Base-by-base conservation (phyloP, 805 yeast species). In the Wickerhamiella nectarea region DNA sequence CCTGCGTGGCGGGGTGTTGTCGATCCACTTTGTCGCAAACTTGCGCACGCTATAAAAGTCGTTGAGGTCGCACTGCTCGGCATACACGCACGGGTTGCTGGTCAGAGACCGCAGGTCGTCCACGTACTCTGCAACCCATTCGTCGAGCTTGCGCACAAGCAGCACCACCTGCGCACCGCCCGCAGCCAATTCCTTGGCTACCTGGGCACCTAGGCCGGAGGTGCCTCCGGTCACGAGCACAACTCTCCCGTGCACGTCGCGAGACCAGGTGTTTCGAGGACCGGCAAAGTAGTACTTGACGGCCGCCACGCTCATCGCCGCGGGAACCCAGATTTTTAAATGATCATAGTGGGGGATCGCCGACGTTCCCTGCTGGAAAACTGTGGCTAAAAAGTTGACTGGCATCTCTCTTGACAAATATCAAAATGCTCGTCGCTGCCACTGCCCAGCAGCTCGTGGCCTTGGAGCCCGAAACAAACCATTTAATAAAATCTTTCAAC, bases 11-110 rank as follows among this genome's bases (percentile, higher is more conserved):
- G 95, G 94, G 25, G 76, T 66, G 56, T 82, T 86, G 59, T 91
- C 94, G 47, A 91, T 68, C 97, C 97, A 91, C 47, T 71, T 76
- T 1, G 97, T 87, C 22, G 95, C 96, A 66, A 91, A 91, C 56
- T 77, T 76, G 53, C 99, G 71, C 10, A 91, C 71, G 2, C 86
- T 76, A 56, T 77, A 66, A 45, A 91, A 65, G 44, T 83, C 77
- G 14, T 74, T 65, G 46, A 91, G 67, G 58, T 91, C 93, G 60
- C 94, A 85, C 52, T 78, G 73, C 56, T 91, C 99, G n/a, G 91
- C 87, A 60, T 83, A 89, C 37, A 91, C 75, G 68, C 89, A 59
- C 43, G 71, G 71, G 62, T 87, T 91, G 36, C 68, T 69, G 15
- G 87, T 78, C 17, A 59, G 63, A 9, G 75, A 78, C 48, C 97